Evolutionary conservation across 495 filamentous ascomycete species (phyloP), one percentile per base, ranked within the genome.

Genomic region (Corynascus novoguineensis): DNA sequence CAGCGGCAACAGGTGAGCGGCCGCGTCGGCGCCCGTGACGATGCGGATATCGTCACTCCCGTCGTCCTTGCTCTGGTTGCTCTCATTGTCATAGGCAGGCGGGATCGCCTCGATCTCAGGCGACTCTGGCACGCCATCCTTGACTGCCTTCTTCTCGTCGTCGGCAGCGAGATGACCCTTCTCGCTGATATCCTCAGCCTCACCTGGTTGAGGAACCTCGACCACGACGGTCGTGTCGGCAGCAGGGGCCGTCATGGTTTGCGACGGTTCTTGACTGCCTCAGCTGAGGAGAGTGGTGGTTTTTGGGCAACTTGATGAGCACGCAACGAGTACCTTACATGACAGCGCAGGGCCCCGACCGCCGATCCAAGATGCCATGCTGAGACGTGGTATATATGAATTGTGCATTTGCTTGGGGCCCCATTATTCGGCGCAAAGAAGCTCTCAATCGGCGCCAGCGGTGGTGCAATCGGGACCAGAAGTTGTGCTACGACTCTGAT

Each of bases 1-100:
- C 40, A 73, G n/a, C 1, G 77, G 68, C 14, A 79, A 61, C 38
- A 80, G 61, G 42, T 65, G 51, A 3, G 5, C 6, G 44, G 63
- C 56, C 1, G 63, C 63, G 35, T 65, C 63, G 46, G 63, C 53
- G 27, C 63, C 63, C 15, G 63, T 63, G 34, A 59, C 41, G 55
- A 66, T 66, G 71, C 67, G 28, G 24, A 12, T 6, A 64, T 64
- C 15, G 62, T 73, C 62, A 67, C 67, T 15, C 62, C 60, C 56
- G 65, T 68, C 19, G 60, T 69, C 58, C 50, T 56, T 38, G 15
- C 41, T 44, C 21, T 31, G 15, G 22, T 34, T 40, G 32, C 53
- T 48, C n/a, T 27, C 31, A 8, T 9, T 15, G 17, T 56, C 53
- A 25, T 38, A 56, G 9, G 32, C 44, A 2, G 53, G 53, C 5